Percentiles rank a stretch among this genome's conserved stretches.
These are phyloP conservation scores for Botrytis pseudocinerea DNA, from an alignment of 2,329 filamentous ascomycete species.

Conservation along the genomic window DNA sequence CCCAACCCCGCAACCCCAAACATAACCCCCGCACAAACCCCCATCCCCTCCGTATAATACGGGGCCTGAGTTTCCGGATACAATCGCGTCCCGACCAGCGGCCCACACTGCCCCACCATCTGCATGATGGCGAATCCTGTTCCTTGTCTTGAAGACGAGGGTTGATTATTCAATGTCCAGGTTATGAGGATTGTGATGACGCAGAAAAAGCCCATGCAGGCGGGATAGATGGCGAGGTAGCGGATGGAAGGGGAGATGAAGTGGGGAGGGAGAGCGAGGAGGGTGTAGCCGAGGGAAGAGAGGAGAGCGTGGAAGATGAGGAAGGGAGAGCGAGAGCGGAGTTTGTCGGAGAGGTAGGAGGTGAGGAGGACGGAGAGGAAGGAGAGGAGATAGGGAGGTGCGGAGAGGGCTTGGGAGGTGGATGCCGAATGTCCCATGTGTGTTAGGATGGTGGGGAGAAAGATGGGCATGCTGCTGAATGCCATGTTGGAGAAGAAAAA, in stretches of 20 bases:
- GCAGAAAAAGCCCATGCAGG: conserved; percentile 77
- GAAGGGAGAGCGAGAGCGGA: conserved; percentile 61
- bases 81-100: conserved; percentile 53
- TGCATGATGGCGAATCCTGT: conserved; percentile 80
- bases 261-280: conserved; percentile 60
- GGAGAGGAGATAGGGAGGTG: conserved; percentile 76
- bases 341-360: conserved; percentile 69
- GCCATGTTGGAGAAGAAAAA: conserved; percentile 87
- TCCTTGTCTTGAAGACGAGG: conserved; percentile 66
- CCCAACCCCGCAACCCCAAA: conserved; percentile 47
- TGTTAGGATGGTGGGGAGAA: conserved; percentile 76
- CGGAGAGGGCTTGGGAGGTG: conserved; percentile 73
- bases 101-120: conserved; percentile 56
- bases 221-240: conserved; percentile 77
- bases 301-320: conserved; percentile 69
- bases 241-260: conserved; percentile 61
- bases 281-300: conserved; percentile 60
- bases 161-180: conserved; percentile 87
- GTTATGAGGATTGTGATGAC: conserved; percentile 82
- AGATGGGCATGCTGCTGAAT: conserved; percentile 84
- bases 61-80: conserved; percentile 53
- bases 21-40: conserved; percentile 53
- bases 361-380: conserved; percentile 73
- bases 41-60: conserved; percentile 51
- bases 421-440: conserved; percentile 72